Conservation (phyloP, 441 rosid species). For the Rhodomyrtus psidioides region DNA sequence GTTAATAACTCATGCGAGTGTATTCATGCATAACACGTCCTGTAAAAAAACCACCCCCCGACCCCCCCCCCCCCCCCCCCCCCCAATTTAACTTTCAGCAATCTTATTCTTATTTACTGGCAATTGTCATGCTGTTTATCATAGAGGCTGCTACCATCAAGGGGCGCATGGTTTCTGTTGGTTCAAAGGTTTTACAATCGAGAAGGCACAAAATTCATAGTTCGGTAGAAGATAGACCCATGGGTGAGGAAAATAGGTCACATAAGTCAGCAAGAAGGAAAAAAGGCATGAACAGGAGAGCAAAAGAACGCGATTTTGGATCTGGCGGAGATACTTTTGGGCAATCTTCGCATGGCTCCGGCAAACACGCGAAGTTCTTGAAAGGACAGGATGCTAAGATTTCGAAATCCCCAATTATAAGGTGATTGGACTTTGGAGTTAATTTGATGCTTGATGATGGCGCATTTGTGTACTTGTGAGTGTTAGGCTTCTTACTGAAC, state of each 20-base stretch:
- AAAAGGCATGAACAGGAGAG: conserved; percentile 40
- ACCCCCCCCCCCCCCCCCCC: no score
- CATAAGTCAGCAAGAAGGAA: conserved; percentile 31
- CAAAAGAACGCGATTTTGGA: conserved; percentile 29
- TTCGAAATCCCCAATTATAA: not conserved
- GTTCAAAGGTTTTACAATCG: conserved; percentile 38
- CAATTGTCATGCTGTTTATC: not conserved
- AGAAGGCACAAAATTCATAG: conserved; percentile 12
- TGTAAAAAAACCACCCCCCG: not conserved
- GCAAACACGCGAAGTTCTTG: not conserved
- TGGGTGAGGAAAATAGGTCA: conserved; percentile 45
- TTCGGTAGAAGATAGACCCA: conserved; percentile 22
- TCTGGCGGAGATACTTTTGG: conserved; percentile 25
- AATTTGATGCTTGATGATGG: not conserved
- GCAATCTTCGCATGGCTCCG: not conserved
- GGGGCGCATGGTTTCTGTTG: conserved; percentile 41
- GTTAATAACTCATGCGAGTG: not conserved
- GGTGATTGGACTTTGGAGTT: not conserved
- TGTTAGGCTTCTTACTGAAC: not conserved
- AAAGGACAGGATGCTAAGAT: not conserved
- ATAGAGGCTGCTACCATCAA: not conserved
- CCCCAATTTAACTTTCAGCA: not conserved
- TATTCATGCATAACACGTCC: not conserved
- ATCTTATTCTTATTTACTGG: not conserved
- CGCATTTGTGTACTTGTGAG: not conserved